phyloP scores from a whole-genome alignment of 2,329 filamentous ascomycete genomes.

The Metarhizium humberi region DNA sequence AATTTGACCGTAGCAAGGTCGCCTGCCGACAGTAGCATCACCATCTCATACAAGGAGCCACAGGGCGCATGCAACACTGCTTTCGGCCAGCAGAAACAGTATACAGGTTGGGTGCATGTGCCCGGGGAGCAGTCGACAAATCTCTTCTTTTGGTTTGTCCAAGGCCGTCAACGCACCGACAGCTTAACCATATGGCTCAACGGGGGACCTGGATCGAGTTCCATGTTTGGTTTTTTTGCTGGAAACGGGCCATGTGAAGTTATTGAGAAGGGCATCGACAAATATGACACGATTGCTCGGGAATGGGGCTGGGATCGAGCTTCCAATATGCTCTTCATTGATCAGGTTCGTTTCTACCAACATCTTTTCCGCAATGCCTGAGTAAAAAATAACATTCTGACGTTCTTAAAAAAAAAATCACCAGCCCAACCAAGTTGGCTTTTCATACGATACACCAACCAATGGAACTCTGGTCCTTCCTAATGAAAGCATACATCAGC shows the following conservation, averaged over 20 bases:
- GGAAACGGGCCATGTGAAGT: slow-evolving; percentile 48
- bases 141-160: slow-evolving; percentile 43
- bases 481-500: slow-evolving; percentile 24
- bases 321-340: slow-evolving; percentile 47
- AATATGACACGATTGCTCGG: slow-evolving; percentile 45
- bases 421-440: slow-evolving; percentile 61
- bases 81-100: slow-evolving; percentile 57
- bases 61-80: slow-evolving; percentile 55
- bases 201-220: slow-evolving; percentile 56
- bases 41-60: slow-evolving; percentile 57
- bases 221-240: slow-evolving; percentile 54
- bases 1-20: slow-evolving; percentile 50
- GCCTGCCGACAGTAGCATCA: slow-evolving; percentile 53
- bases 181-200: slow-evolving; percentile 54
- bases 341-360: slow-evolving; percentile 31
- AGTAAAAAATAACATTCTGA: background rate
- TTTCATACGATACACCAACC: slow-evolving; percentile 55
- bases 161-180: slow-evolving; percentile 31
- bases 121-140: slow-evolving; percentile 45
- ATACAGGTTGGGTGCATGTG: slow-evolving; percentile 59
- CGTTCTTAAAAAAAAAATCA: background rate
- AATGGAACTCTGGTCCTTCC: slow-evolving; percentile 49
- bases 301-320: slow-evolving; percentile 57
- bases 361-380: slow-evolving; percentile 12
- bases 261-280: slow-evolving; percentile 34